Conservation (phyloP, 2,329 filamentous ascomycete species). For the Ophiostoma quercus region DNA sequence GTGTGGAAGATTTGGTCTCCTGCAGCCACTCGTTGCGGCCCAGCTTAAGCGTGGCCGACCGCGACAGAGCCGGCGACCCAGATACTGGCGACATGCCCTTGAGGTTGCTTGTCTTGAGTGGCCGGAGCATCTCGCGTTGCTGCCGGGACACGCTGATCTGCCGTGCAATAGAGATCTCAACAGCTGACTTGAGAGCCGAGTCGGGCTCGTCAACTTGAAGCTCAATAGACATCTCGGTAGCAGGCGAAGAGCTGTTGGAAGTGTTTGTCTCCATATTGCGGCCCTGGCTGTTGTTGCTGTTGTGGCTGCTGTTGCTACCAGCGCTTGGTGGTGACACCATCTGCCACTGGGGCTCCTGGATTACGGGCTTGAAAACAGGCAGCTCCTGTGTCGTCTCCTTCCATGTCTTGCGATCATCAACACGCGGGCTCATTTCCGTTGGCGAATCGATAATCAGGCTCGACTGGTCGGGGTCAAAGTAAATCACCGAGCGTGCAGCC, state of each 20-base stretch:
- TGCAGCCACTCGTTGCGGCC: slow-evolving; percentile 36
- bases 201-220: slow-evolving; percentile 39
- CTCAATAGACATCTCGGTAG: slow-evolving; percentile 35
- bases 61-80: slow-evolving; percentile 15
- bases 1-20: slow-evolving; percentile 42
- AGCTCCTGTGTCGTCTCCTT: slow-evolving; percentile 6
- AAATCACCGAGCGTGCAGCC: slow-evolving; percentile 20
- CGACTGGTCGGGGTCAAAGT: slow-evolving; percentile 36
- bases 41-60: slow-evolving; percentile 27
- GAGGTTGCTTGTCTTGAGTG: slow-evolving; percentile 40
- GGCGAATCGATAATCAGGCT: slow-evolving; percentile 42
- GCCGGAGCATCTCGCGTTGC: slow-evolving; percentile 55
- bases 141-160: slow-evolving; percentile 61
- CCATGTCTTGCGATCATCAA: slow-evolving; percentile 24
- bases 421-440: slow-evolving; percentile 28
- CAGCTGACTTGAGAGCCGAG: slow-evolving; percentile 47
- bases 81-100: slow-evolving; percentile 18
- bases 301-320: slow-evolving; percentile 27
- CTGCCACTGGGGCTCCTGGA: slow-evolving; percentile 44
- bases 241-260: slow-evolving; percentile 24
- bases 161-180: slow-evolving; percentile 62
- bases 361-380: slow-evolving; percentile 36
- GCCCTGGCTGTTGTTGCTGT: slow-evolving; percentile 21
- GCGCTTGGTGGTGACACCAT: slow-evolving; percentile 41
- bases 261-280: not conserved